These are phyloP conservation scores for Ampelomyces quisqualis DNA, from an alignment of 2,329 filamentous ascomycete species.

Conservation along the genomic window DNA sequence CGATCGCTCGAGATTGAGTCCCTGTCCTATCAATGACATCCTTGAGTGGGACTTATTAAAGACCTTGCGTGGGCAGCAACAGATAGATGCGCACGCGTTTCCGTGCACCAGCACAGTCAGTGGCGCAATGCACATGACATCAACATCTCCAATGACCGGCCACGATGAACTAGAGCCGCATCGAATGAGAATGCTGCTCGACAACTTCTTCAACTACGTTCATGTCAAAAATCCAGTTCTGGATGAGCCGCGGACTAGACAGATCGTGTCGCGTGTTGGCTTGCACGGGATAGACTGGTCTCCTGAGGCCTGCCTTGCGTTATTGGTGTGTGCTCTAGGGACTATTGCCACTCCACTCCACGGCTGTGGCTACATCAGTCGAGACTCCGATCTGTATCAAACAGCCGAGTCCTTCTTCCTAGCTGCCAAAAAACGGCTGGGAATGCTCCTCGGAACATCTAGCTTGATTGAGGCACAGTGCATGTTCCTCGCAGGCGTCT, in stretches of 20 bases:
- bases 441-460: background rate
- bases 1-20: background rate
- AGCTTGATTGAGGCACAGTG: background rate
- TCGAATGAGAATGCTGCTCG: background rate
- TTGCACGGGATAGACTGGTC: background rate
- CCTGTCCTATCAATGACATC: background rate
- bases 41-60: background rate
- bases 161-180: background rate
- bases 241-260: background rate
- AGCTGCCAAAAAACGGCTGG: background rate
- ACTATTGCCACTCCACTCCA: background rate
- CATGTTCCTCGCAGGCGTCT: background rate
- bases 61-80: background rate
- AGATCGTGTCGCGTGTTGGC: background rate
- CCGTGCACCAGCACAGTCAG: background rate
- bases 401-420: background rate
- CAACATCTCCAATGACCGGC: background rate
- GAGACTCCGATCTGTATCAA: background rate
- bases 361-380: background rate
- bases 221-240: conserved; percentile 1
- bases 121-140: background rate
- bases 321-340: background rate
- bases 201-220: background rate
- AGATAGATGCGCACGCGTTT: background rate
- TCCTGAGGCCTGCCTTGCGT: background rate